These are phyloP conservation scores for Tuber magnatum DNA, from an alignment of 495 filamentous ascomycete species.

Conservation along the genomic window DNA sequence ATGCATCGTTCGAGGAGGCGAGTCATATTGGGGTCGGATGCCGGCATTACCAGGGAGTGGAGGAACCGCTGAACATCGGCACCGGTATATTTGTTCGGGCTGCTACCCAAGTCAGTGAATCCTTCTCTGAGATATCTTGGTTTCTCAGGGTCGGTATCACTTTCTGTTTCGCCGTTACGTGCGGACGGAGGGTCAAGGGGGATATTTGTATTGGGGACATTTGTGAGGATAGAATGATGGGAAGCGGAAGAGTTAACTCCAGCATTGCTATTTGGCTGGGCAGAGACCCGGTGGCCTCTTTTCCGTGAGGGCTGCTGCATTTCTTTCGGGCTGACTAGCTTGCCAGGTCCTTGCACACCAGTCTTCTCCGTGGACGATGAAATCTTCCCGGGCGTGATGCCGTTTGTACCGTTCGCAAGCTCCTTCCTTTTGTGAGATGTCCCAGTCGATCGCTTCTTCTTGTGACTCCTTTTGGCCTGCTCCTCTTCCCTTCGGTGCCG, in stretches of 20 bases:
- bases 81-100: conserved; percentile 23
- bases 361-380: conserved; percentile 37
- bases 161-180: conserved; percentile 30
- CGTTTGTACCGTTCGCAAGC: conserved; percentile 43
- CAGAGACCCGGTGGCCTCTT: conserved; percentile 25
- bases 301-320: conserved; percentile 47
- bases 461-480: conserved; percentile 56
- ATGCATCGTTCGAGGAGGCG: conserved; percentile 8
- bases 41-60: conserved; percentile 14
- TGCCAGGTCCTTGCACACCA: conserved; percentile 26
- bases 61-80: conserved; percentile 23
- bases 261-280: conserved; percentile 13
- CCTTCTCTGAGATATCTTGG: conserved; percentile 28
- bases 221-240: background rate
- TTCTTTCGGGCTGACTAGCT: conserved; percentile 50
- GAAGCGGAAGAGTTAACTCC: conserved; percentile 14
- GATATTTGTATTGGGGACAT: background rate
- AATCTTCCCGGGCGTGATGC: conserved; percentile 42
- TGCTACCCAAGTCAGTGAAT: conserved; percentile 25
- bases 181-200: conserved; percentile 7
- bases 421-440: conserved; percentile 50
- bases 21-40: conserved; percentile 1
- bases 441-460: conserved; percentile 60
- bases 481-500: conserved; percentile 54
- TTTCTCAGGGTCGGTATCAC: conserved; percentile 36